These are phyloP conservation scores for Fusarium setosum DNA, from an alignment of 2,329 filamentous ascomycete genomes.

Conservation along the genomic window DNA sequence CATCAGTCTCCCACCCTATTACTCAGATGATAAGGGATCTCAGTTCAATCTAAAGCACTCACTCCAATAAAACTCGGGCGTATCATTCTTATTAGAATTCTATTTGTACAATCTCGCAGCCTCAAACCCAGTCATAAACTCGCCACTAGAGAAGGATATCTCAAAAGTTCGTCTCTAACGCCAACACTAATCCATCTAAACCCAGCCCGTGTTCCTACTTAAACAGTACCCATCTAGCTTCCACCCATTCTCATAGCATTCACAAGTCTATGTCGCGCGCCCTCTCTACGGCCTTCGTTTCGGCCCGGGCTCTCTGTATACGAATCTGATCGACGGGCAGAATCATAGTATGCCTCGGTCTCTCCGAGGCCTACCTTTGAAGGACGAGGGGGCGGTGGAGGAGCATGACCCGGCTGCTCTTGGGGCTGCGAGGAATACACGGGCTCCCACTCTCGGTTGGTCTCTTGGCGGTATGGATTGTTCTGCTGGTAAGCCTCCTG, in stretches of 20 bases:
- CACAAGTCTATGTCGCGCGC: conserved; percentile 48
- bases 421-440: conserved; percentile 40
- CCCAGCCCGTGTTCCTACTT: conserved; percentile 4
- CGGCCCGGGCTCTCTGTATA: conserved; percentile 40
- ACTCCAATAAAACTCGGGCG: not conserved
- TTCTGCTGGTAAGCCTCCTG: conserved; percentile 32
- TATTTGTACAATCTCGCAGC: conserved; percentile 19
- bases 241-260: conserved; percentile 48
- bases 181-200: conserved; percentile 11
- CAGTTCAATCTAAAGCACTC: too few species aligned
- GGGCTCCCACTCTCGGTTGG: conserved; percentile 45
- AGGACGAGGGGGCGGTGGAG: conserved; percentile 52
- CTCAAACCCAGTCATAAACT: conserved; percentile 19
- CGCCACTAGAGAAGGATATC: conserved; percentile 34
- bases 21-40: too few species aligned
- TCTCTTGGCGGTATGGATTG: conserved; percentile 37
- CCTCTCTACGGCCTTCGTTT: conserved; percentile 41
- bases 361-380: conserved; percentile 52
- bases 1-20: too few species aligned
- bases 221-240: conserved; percentile 21
- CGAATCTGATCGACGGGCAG: conserved; percentile 32
- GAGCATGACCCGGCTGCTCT: conserved; percentile 36
- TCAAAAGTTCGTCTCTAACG: conserved; percentile 28
- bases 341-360: conserved; percentile 47
- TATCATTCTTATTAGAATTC: conserved; percentile 13